Conservation (phyloP, 2,329 filamentous ascomycete species). For the Cercospora janseana region DNA sequence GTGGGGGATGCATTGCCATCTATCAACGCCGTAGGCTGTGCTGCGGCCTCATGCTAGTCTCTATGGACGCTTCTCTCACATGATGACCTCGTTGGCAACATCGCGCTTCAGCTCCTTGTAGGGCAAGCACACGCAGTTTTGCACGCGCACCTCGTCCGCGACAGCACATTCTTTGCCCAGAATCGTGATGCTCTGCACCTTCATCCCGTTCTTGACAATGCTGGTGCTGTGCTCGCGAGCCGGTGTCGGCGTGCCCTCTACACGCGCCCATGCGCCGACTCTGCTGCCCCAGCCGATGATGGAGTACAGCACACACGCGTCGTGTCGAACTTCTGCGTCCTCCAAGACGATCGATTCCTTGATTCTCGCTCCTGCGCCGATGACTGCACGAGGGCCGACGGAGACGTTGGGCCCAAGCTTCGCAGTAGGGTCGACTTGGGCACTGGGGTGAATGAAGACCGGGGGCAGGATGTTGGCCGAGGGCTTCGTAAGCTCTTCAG, state of each 20-base stretch:
- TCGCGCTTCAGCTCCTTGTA: slow-evolving; percentile 98
- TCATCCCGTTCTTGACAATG: slow-evolving; percentile 95
- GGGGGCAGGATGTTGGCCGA: slow-evolving; percentile 86
- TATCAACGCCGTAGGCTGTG: slow-evolving; percentile 3
- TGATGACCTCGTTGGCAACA: slow-evolving; percentile 83
- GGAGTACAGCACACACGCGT: slow-evolving; percentile 90
- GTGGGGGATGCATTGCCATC: background rate
- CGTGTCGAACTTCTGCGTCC: slow-evolving; percentile 93
- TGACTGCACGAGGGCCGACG: slow-evolving; percentile 79
- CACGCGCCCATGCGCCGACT: slow-evolving; percentile 95
- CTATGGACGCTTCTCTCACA: slow-evolving; percentile 55
- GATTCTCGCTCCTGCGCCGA: slow-evolving; percentile 84
- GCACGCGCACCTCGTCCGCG: slow-evolving; percentile 89
- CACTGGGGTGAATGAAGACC: slow-evolving; percentile 92
- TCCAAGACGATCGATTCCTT: slow-evolving; percentile 97
- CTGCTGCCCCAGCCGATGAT: slow-evolving; percentile 97
- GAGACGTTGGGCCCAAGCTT: slow-evolving; percentile 97
- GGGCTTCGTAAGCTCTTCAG: slow-evolving; percentile 75
- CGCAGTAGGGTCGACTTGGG: slow-evolving; percentile 85
- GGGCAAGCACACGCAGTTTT: slow-evolving; percentile 96
- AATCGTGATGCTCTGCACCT: slow-evolving; percentile 98
- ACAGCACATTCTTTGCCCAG: slow-evolving; percentile 94
- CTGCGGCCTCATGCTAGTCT: background rate
- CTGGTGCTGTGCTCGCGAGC: slow-evolving; percentile 86
- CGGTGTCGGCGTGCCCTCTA: slow-evolving; percentile 89